Base-by-base conservation (phyloP, 2,329 filamentous ascomycete genomes). In the Cytospora schulzeri region DNA sequence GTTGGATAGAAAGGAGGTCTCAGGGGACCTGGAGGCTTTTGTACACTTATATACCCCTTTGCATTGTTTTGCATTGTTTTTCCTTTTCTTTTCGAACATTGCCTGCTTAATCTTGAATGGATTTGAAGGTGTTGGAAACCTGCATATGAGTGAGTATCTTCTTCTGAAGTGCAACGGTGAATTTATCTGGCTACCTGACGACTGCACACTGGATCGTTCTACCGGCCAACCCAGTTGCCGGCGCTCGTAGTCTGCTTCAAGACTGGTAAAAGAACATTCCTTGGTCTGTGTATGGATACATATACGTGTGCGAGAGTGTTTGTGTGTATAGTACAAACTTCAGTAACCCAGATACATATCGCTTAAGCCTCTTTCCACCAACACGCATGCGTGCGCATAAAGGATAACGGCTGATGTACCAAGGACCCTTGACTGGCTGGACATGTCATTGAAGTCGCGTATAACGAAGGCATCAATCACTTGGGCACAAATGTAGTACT, bases 31-130 rank as follows among this genome's bases (percentile, higher is more conserved):
- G 61, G 60, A 56, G 51, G 53, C 51, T 55, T 57, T 57, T 67
- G 61, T 67, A 67, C 65, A 63, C 68, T 68, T 69, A 66, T 64
- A 66, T 66, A 66, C 69, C 68, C 67, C 70, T 62, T 66, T 63
- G 62, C 69, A 62, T 55, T 62, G 57, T 55, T 62, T 48, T 31
- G 29, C 29, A 31, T 31, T 9, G 29, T 31, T 9, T 31, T 31
- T 9, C 9, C 29, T 31, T 2, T 19, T n/a, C 1, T 48, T 24
- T 9, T 48, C 4, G n/a, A 5, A 14, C 22, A 48, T 48, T 22
- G n/a, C n/a, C 45, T 48, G 45, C 45, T 24, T 48, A 12, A 11
- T 24, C 1, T 48, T 24, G 11, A 9, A 22, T 48, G n/a, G 11
- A 24, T 24, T 14, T 22, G 45, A 24, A 48, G n/a, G 4, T 48